Evolutionary conservation across 495 filamentous ascomycete species (phyloP).

Genomic region (Talaromyces wortmannii): DNA sequence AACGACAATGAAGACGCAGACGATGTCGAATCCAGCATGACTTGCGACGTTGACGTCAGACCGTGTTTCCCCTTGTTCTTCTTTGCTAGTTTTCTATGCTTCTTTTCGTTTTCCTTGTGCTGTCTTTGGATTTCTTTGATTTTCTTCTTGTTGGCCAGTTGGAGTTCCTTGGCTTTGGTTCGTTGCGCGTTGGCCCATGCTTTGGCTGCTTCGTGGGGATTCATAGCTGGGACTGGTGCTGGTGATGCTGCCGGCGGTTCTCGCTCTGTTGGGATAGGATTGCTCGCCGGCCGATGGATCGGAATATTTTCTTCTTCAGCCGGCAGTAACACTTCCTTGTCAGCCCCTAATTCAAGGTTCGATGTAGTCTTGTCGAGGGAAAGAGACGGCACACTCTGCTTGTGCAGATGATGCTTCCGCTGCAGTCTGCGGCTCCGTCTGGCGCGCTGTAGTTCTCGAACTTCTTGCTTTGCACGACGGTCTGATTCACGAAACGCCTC

Average conservation of each 20-base stretch:
- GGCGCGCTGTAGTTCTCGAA: conserved; percentile 22
- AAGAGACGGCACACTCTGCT: background rate
- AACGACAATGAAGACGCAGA: background rate
- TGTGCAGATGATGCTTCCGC: background rate
- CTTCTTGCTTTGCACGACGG: conserved; percentile 31
- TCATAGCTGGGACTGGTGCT: background rate
- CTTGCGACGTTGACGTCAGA: background rate
- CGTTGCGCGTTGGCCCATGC: conserved; percentile 5
- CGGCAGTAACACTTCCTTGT: background rate
- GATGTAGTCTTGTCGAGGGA: background rate
- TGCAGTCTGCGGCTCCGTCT: conserved; percentile 13
- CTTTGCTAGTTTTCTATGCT: conserved; percentile 9
- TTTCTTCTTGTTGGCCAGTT: conserved; percentile 10
- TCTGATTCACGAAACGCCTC: conserved; percentile 35
- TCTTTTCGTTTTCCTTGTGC: conserved; percentile 18
- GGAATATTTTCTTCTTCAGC: no score
- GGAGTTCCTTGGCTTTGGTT: background rate
- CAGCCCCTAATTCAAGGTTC: background rate
- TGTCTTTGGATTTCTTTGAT: conserved; percentile 10
- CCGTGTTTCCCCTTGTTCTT: background rate
- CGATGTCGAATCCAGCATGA: background rate
- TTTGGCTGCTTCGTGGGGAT: conserved; percentile 5
- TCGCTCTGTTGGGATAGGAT: no score
- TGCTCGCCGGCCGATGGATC: no score
- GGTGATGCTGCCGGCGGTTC: background rate